Percentiles rank a stretch among this genome's conserved stretches.
These are phyloP conservation scores for Solanum clarkiae DNA, from an alignment of 257 asterid species.

Conservation along the genomic window DNA sequence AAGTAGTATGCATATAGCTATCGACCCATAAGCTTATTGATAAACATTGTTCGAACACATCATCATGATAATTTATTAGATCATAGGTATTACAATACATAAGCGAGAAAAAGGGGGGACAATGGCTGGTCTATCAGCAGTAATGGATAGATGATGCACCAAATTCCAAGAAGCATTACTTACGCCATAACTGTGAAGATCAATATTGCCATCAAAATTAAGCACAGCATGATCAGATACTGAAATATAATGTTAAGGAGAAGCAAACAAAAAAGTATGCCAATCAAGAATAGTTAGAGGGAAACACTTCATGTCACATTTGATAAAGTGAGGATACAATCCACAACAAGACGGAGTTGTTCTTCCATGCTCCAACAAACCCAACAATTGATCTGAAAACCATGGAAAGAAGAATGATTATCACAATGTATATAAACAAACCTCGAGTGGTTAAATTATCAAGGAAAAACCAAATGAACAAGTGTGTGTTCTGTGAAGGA, in stretches of 20 bases:
- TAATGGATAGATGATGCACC: not conserved
- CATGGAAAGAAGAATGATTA: not conserved
- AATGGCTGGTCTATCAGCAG: not conserved
- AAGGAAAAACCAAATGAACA: not conserved
- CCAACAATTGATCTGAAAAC: constrained; percentile 66
- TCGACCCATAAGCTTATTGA: not conserved
- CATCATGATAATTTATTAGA: not conserved
- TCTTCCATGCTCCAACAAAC: constrained; percentile 77
- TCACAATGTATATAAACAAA: not conserved
- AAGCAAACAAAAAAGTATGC: constrained; percentile 1
- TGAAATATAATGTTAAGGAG: constrained; percentile 42
- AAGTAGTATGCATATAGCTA: not conserved
- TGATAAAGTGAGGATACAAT: constrained; percentile 51
- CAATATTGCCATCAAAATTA: constrained; percentile 74
- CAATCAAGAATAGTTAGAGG: not conserved
- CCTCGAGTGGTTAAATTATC: not conserved
- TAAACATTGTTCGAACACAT: not conserved
- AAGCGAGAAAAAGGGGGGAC: not conserved
- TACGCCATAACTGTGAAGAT: constrained; percentile 92
- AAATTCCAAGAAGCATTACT: constrained; percentile 19
- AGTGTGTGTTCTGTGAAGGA: not conserved
- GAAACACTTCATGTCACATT: not conserved
- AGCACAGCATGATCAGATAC: constrained; percentile 75
- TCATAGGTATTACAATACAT: not conserved
- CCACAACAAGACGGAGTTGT: constrained; percentile 71